Base-by-base conservation (phyloP, 768 basidiomycete species). In the Amanita thiersii region DNA sequence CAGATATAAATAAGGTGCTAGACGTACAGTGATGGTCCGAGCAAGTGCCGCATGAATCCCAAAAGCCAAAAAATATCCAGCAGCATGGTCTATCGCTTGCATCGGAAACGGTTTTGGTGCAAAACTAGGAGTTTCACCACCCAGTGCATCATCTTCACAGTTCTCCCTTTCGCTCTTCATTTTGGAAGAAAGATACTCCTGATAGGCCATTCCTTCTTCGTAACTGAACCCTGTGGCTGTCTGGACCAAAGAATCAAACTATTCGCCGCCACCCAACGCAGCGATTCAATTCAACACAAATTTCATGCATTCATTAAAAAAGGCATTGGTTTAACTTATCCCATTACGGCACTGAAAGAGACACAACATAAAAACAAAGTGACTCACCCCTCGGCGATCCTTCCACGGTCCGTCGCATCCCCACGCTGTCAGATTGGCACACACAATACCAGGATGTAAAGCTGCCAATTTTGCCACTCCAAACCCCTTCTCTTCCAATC, bases 231-330 rank as follows among this genome's bases (percentile, higher is more conserved):
- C 79, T 0, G 68, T 70, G 2, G 75, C 75, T 0, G 74, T 78
- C 57, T 82, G 78, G 0, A 79, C 73, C 2, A 81, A 60, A 1
- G 78, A 80, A 50, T 82, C 78, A 43, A 80, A 81, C 77, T 79
- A 35, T 3, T n/a, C n/a, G n/a, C n/a, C n/a, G n/a, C n/a, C n/a
- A n/a, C n/a, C n/a, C n/a, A n/a, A n/a, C n/a, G n/a, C n/a, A n/a
- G n/a, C n/a, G n/a, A n/a, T n/a, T n/a, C n/a, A n/a, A n/a, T n/a
- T n/a, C n/a, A n/a, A n/a, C n/a, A n/a, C n/a, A n/a, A n/a, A n/a
- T n/a, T n/a, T n/a, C n/a, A n/a, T n/a, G n/a, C n/a, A n/a, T n/a
- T n/a, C n/a, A n/a, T n/a, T n/a, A n/a, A n/a, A 30, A n/a, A 14
- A 8, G 24, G 17, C 17, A 10, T n/a, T n/a, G n/a, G n/a, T n/a